Evolutionary conservation across 371 early-diverging fungal genomes (phyloP).

Genomic region (Mortierella sp.): DNA sequence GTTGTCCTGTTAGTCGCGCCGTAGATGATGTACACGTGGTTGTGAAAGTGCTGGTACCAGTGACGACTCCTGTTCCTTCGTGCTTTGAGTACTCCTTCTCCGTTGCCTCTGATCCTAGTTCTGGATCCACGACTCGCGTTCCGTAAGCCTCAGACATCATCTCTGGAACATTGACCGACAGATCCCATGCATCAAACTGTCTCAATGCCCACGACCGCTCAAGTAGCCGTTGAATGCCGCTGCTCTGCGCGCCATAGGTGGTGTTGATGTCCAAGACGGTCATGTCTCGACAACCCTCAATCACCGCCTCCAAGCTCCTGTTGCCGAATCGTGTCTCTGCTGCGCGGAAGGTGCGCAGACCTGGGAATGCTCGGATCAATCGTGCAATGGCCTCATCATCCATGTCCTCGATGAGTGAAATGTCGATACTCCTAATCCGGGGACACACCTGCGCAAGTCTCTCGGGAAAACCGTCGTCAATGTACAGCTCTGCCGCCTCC

Average conservation of each 20-base stretch:
- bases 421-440: constrained; percentile 30
- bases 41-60: background rate
- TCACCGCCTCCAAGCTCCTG: constrained; percentile 21
- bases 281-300: constrained; percentile 17
- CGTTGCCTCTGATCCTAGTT: background rate
- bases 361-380: constrained; percentile 26
- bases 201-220: constrained; percentile 17
- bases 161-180: constrained; percentile 17
- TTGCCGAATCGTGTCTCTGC: constrained; percentile 28
- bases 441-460: constrained; percentile 32
- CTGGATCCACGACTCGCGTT: background rate
- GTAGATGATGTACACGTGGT: background rate
- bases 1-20: background rate
- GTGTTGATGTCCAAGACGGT: constrained; percentile 19
- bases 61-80: background rate
- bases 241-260: constrained; percentile 17
- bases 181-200: constrained; percentile 26
- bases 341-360: constrained; percentile 16
- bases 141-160: constrained; percentile 35
- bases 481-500: constrained; percentile 22
- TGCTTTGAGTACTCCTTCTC: background rate
- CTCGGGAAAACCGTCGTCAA: constrained; percentile 13
- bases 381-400: constrained; percentile 30
- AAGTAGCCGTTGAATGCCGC: constrained; percentile 23
- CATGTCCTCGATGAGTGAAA: constrained; percentile 26